phyloP scores from a whole-genome alignment of 176 grass and related monocot species.

The Lolium multiflorum region DNA sequence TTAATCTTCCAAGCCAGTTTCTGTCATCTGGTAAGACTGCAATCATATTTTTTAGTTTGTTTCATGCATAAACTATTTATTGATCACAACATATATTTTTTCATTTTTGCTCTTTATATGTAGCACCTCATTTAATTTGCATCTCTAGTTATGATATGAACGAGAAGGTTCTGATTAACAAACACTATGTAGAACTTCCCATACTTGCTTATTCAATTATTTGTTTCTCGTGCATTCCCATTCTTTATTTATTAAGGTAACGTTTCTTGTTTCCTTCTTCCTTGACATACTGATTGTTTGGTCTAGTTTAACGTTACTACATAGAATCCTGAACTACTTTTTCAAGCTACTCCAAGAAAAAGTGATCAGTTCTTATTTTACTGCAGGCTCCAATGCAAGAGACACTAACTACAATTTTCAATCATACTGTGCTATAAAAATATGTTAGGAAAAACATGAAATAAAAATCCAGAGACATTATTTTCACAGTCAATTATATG shows the following conservation, averaged over 20 bases:
- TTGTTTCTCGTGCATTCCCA: background rate
- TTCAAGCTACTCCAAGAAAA: background rate
- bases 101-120: slow-evolving; percentile 14
- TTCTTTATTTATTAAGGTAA: background rate
- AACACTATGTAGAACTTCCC: background rate
- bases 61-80: background rate
- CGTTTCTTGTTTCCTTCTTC: slow-evolving; percentile 1
- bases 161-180: background rate
- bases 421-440: background rate
- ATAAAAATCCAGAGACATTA: background rate
- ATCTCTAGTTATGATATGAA: background rate
- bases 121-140: background rate
- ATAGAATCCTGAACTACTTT: slow-evolving; percentile 6
- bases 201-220: slow-evolving; percentile 6
- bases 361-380: background rate
- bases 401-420: background rate
- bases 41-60: slow-evolving; percentile 4
- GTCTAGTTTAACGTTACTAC: background rate
- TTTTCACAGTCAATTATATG: background rate
- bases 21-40: slow-evolving; percentile 56
- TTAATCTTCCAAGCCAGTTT: slow-evolving; percentile 60
- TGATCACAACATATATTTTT: slow-evolving; percentile 13
- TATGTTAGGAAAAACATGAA: background rate
- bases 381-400: background rate
- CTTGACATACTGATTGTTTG: background rate